Evolutionary conservation across 31 red algal species (phyloP).

Genomic region (Endocladia muricata): DNA sequence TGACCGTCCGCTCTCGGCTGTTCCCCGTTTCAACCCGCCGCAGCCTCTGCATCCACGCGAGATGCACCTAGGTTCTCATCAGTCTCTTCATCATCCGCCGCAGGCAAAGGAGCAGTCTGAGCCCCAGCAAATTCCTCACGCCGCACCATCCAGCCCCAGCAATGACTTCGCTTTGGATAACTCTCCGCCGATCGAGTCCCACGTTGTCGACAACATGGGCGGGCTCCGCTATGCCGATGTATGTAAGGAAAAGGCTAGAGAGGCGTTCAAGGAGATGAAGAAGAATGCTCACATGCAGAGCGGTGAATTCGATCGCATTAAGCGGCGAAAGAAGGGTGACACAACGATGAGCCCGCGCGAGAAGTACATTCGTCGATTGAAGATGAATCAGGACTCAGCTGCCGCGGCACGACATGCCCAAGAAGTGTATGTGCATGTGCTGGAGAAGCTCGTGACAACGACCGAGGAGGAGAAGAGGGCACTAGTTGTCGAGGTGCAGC

Average conservation of each 20-base stretch:
- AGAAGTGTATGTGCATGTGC: slow-evolving; percentile 73
- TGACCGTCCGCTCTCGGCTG: too few relatives aligned
- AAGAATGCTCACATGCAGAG: slow-evolving; percentile 51
- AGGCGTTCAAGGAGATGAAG: slow-evolving; percentile 63
- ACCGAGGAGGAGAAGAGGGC: slow-evolving; percentile 55
- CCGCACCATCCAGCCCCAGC: not conserved
- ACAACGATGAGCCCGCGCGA: slow-evolving; percentile 54
- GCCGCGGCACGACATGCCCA: slow-evolving; percentile 77
- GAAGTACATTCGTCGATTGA: slow-evolving; percentile 63
- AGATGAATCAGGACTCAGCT: slow-evolving; percentile 79
- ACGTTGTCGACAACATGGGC: slow-evolving; percentile 37
- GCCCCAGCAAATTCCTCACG: too few relatives aligned
- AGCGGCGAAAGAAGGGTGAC: slow-evolving; percentile 73
- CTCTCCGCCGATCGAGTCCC: slow-evolving; percentile 39
- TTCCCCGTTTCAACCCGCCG: too few relatives aligned
- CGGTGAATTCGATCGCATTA: slow-evolving; percentile 67
- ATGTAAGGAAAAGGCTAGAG: slow-evolving; percentile 57
- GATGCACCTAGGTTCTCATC: not conserved
- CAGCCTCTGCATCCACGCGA: not conserved
- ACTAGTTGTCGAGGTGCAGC: slow-evolving; percentile 16
- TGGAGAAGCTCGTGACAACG: slow-evolving; percentile 56
- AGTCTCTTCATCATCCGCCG: not conserved
- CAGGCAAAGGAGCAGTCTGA: not conserved
- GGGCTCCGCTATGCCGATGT: slow-evolving; percentile 51
- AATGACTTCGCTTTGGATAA: slow-evolving; percentile 7